These are phyloP conservation scores for Plasmodium vinckei DNA, from an alignment of 169 alveolate species.

Conservation along the genomic window DNA sequence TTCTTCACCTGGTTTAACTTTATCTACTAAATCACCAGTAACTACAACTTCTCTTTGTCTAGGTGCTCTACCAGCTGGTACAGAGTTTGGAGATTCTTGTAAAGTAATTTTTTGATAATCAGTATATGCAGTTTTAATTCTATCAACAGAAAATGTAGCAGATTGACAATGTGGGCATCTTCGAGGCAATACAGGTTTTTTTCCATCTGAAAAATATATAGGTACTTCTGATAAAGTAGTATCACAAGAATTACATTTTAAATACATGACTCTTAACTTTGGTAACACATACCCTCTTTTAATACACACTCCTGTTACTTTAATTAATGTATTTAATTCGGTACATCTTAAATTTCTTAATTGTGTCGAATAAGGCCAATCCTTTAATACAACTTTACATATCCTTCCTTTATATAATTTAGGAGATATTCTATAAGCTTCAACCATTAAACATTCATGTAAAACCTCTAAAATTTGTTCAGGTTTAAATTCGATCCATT, in stretches of 20 bases:
- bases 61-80: conserved; percentile 99
- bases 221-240: conserved; percentile 84
- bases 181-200: conserved; percentile 87
- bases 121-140: conserved; percentile 94
- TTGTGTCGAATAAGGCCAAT: conserved; percentile 93
- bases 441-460: conserved; percentile 87
- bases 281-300: conserved; percentile 95
- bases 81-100: conserved; percentile 98
- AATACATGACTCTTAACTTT: conserved; percentile 91
- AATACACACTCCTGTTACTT: conserved; percentile 94
- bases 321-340: conserved; percentile 94
- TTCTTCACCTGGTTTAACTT: conserved; percentile 99
- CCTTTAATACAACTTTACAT: conserved; percentile 89
- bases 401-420: conserved; percentile 85
- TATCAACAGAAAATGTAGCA: conserved; percentile 91
- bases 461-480: conserved; percentile 86
- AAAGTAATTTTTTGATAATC: conserved; percentile 97
- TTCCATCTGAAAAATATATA: conserved; percentile 84
- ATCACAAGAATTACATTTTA: conserved; percentile 91
- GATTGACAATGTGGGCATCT: conserved; percentile 95
- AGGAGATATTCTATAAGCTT: conserved; percentile 84
- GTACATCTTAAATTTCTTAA: conserved; percentile 94
- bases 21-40: conserved; percentile 97
- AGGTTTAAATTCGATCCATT: conserved; percentile 87
- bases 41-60: conserved; percentile 96